Conservation (phyloP, 2,329 filamentous ascomycete genomes). For the Simplicillium sp. region DNA sequence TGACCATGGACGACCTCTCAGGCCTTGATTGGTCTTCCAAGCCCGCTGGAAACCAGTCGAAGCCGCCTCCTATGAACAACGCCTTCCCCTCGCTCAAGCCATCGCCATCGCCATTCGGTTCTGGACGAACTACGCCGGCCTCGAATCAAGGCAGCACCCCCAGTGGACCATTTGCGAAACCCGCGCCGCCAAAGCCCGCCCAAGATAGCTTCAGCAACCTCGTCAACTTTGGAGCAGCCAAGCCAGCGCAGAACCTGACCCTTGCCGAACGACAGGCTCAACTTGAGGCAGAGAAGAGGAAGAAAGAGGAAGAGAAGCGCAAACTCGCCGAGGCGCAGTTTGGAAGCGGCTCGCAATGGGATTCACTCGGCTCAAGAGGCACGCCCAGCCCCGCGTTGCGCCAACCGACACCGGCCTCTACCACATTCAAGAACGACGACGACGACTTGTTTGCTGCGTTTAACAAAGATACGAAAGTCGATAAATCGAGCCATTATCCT, state of each 20-base stretch:
- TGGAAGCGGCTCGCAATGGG: slow-evolving; percentile 68
- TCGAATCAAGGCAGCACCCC: slow-evolving; percentile 33
- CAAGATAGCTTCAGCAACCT: slow-evolving; percentile 73
- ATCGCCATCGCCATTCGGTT: slow-evolving; percentile 44
- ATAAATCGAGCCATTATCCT: slow-evolving; percentile 56
- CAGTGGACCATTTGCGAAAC: slow-evolving; percentile 31
- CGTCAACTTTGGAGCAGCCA: slow-evolving; percentile 48
- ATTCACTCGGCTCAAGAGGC: slow-evolving; percentile 52
- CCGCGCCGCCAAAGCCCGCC: slow-evolving; percentile 37
- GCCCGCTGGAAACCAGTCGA: slow-evolving; percentile 19
- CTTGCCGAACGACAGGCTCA: slow-evolving; percentile 69
- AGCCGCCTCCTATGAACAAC: slow-evolving; percentile 31
- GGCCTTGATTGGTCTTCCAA: slow-evolving; percentile 50
- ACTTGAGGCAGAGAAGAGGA: slow-evolving; percentile 54
- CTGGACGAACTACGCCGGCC: slow-evolving; percentile 47
- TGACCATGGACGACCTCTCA: slow-evolving; percentile 52
- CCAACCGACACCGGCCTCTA: slow-evolving; percentile 6
- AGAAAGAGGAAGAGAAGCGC: slow-evolving; percentile 65
- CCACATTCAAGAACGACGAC: slow-evolving; percentile 19
- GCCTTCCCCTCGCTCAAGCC: slow-evolving; percentile 43
- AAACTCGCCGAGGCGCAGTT: slow-evolving; percentile 69
- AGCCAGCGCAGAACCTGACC: slow-evolving; percentile 60
- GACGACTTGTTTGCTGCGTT: slow-evolving; percentile 61
- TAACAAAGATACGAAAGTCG: slow-evolving; percentile 55
- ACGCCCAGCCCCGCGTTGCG: slow-evolving; percentile 23